Evolutionary conservation across 2,329 filamentous ascomycete species (phyloP).

Genomic region (Monilinia polystroma): DNA sequence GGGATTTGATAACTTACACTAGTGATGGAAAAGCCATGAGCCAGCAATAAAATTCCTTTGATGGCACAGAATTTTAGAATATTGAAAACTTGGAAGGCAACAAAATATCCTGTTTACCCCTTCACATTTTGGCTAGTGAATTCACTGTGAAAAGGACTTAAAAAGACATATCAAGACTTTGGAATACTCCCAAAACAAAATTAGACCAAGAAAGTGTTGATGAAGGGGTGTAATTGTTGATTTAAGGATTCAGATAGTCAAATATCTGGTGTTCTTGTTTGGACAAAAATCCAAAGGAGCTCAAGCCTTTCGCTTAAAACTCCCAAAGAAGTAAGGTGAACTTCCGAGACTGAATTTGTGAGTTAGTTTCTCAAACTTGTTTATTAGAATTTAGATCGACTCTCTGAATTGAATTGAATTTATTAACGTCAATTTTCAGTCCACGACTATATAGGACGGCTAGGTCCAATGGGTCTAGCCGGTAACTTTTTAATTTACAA

Average conservation of each 20-base stretch:
- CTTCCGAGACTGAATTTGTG: neutral
- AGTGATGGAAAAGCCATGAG: neutral
- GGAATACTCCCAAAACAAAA: no score
- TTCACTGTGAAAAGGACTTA: accelerated
- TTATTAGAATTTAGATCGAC: neutral
- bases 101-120: neutral
- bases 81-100: neutral
- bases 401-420: no score
- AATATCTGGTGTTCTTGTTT: neutral
- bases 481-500: no score
- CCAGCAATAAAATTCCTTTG: neutral
- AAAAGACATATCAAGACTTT: neutral
- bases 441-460: no score
- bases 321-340: neutral
- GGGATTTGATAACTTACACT: neutral
- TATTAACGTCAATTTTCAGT: no score
- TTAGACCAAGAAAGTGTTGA: neutral
- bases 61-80: neutral
- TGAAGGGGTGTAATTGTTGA: neutral
- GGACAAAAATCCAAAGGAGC: neutral
- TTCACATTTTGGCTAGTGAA: neutral
- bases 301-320: neutral
- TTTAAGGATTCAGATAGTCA: neutral
- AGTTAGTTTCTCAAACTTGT: neutral
- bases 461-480: no score